Evolutionary conservation across 345 rosid genomes (phyloP), one percentile per base, ranked within the genome.

Genomic region (Carallia brachiata): DNA sequence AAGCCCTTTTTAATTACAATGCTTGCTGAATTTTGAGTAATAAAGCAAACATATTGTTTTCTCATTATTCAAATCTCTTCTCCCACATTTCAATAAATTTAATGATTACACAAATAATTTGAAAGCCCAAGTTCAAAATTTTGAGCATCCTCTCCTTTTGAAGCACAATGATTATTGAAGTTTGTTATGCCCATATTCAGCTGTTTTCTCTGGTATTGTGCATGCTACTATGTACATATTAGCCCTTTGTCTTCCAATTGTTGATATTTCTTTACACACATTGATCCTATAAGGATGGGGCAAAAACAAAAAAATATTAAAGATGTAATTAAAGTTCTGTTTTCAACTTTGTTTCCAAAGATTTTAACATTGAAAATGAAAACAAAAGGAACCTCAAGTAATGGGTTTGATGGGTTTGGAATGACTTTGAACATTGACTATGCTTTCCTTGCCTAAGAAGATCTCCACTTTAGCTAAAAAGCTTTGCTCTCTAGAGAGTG

Each of bases 381-480:
- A 36, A 7, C 4, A 16, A 9, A 57, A 8, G 27, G 0, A 9
- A 59, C 1, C 56, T 27, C 1, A 9, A 32, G 62, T 52, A 66
- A 56, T 31, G 75, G 71, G 65, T 30, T 30, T 54, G 62, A 57
- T 47, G 31, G 30, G 54, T 23, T 34, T 30, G 71, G 67, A 39
- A 70, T 82, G 64, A 75, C 83, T 83, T 83, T 83, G 82, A 77
- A 85, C 83, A 80, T 82, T 83, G 89, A 84, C 88, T 80, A 71
- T 85, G 88, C 92, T 87, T 87, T 87, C 81, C 89, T 87, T 87
- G 80, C 74, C 44, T 76, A 70, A 40, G 75, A 84, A 82, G 92
- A 84, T 82, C 81, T 75, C 80, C 44, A n/a, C 75, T 84, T 79
- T 53, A 19, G 28, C 54, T 50, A 75, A 63, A 74, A 87, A 84